Evolutionary conservation across 2,329 filamentous ascomycete species (phyloP), one percentile per base, ranked within the genome.

Genomic region (Botrytis aclada): DNA sequence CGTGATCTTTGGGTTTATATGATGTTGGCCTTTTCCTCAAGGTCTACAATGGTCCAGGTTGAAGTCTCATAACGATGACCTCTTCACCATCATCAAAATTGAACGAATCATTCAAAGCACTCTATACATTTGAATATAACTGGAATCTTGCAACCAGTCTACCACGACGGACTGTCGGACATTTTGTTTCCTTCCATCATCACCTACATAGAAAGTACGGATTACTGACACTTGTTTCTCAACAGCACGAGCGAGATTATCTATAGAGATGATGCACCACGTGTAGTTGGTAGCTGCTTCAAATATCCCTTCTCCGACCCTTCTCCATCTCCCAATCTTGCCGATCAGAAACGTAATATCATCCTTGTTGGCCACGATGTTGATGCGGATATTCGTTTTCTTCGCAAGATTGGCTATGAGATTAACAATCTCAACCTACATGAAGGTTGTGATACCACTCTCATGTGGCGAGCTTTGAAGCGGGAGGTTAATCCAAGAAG

Each of bases 291-390:
- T 18, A 80, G 79, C 18, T 90, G 86, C 80, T 91, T 92, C 80
- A 82, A 83, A 54, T 82, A 84, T n/a, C 88, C 88, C 0, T 90
- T 85, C 77, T 87, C 85, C 22, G 81, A 76, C 20, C 70, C 72
- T 6, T 70, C 41, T 43, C 51, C 63, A 10, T 69, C 71, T 8
- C 29, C 47, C 34, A 32, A 54, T 39, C 54, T 60, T 12, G 60
- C 14, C 43, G 67, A 76, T 9, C 72, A 70, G 25, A 80, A 78
- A 74, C 83, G 90, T 39, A 90, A 89, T 60, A 83, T 97, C 62
- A 84, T 97, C 37, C 84, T 98, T 22, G 89, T 98, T 3, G 96
- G 94, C 29, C 95, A 98, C 79, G 91, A 93, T 74, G 82, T 92
- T 16, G 78, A 82, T 1, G 81, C 85, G 18, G 96, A 98, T 78